A percentile compares a stretch with the other conserved stretches of the same genome.
Evolutionary conservation across 1,284 basidiomycete genomes (phyloP).

Genomic region (Cutaneotrichosporon spelunceum): DNA sequence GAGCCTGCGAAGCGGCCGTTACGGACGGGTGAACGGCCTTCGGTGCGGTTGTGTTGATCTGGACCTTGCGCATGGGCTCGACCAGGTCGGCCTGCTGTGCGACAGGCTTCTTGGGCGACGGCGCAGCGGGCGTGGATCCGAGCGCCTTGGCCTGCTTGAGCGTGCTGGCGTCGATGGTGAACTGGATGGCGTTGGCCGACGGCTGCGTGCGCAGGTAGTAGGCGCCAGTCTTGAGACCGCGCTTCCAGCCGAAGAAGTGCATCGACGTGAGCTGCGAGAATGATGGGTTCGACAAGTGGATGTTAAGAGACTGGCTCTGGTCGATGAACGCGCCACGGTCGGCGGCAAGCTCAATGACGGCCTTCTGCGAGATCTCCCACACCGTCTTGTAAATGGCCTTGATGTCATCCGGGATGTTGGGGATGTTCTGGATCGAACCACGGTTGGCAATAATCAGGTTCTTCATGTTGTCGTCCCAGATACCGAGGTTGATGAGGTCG

Average conservation of each 20-base stretch:
- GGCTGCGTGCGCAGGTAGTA: constrained; percentile 90
- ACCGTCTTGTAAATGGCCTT: constrained; percentile 63
- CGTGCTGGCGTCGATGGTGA: constrained; percentile 84
- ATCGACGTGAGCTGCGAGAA: constrained; percentile 93
- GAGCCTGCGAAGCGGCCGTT: constrained; percentile 27
- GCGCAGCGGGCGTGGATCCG: constrained; percentile 45
- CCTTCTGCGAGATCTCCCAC: constrained; percentile 99
- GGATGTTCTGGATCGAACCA: constrained; percentile 90
- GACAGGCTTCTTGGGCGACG: constrained; percentile 12
- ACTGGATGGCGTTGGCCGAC: constrained; percentile 94
- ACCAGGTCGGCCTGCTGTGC: constrained; percentile 27
- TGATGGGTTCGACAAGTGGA: constrained; percentile 88
- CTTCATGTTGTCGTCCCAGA: constrained; percentile 99
- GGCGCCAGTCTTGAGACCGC: constrained; percentile 97
- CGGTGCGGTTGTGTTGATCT: constrained; percentile 43
- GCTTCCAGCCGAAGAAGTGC: constrained; percentile 99
- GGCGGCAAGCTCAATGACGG: constrained; percentile 93
- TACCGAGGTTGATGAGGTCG: constrained; percentile 88
- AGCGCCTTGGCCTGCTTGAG: constrained; percentile 56
- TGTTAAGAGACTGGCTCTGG: constrained; percentile 81
- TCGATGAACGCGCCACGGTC: constrained; percentile 99
- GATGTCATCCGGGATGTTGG: constrained; percentile 77
- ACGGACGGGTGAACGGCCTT: constrained; percentile 24
- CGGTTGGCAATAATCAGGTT: constrained; percentile 98
- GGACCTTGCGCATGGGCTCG: constrained; percentile 43